These are phyloP conservation scores for Pythium aristosporum DNA, from an alignment of 352 stramenopile genomes.

Conservation along the genomic window DNA sequence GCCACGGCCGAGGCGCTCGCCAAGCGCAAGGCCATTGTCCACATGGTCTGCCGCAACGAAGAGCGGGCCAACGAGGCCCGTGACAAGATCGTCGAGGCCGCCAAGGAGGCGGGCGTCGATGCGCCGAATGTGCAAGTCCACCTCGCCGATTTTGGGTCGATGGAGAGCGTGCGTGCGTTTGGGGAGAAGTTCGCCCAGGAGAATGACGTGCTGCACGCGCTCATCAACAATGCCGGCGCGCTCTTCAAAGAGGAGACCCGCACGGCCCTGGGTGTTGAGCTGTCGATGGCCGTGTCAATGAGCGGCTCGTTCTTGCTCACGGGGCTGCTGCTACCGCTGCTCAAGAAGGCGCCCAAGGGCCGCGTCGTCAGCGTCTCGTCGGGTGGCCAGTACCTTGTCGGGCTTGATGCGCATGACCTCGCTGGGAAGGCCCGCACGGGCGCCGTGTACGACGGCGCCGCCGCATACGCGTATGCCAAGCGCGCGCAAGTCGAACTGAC, in stretches of 20 bases:
- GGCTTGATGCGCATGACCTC: constrained; percentile 33
- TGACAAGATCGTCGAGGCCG: constrained; percentile 37
- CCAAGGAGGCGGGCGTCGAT: constrained; percentile 30
- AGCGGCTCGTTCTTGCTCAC: constrained; percentile 48
- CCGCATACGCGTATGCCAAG: constrained; percentile 48
- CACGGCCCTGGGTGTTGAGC: constrained; percentile 35
- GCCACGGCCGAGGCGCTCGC: constrained; percentile 41
- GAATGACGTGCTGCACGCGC: constrained; percentile 30
- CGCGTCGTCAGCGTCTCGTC: constrained; percentile 57
- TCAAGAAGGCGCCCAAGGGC: constrained; percentile 37
- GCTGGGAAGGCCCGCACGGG: constrained; percentile 29
- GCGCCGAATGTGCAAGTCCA: constrained; percentile 39
- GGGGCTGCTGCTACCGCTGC: constrained; percentile 41
- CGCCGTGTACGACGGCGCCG: constrained; percentile 32
- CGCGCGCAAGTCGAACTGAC: constrained; percentile 50
- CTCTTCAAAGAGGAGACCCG: constrained; percentile 39
- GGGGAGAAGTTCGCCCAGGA: constrained; percentile 28
- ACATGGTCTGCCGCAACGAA: constrained; percentile 50
- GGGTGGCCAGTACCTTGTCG: constrained; percentile 43
- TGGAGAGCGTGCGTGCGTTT: constrained; percentile 42
- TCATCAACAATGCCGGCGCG: constrained; percentile 56
- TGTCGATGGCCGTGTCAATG: constrained; percentile 43
- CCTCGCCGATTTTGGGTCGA: constrained; percentile 43
- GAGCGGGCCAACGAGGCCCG: constrained; percentile 35
- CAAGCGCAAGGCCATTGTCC: constrained; percentile 36